Evolutionary conservation across 2,329 filamentous ascomycete species (phyloP).

Genomic region (Pseudogymnoascus sp.): DNA sequence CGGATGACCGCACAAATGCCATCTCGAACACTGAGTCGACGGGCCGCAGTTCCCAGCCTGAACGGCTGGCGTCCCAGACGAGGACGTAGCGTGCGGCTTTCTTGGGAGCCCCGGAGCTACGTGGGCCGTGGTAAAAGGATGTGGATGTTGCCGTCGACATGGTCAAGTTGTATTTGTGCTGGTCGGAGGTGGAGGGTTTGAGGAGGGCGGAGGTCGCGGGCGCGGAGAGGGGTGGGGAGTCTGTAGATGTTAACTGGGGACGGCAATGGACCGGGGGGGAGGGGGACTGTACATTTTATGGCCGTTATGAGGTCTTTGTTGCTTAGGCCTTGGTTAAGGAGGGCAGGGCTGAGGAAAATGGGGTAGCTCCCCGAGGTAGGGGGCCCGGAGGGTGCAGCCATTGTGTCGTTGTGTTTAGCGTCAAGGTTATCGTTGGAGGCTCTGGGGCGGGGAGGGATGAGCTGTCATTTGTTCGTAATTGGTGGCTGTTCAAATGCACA

Average conservation of each 20-base stretch:
- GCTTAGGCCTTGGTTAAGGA: neutral
- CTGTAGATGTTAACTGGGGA: neutral
- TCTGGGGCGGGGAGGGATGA: neutral
- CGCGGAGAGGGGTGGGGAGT: constrained; percentile 39
- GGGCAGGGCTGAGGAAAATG: constrained; percentile 1
- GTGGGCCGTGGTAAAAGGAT: constrained; percentile 47
- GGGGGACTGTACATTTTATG: neutral
- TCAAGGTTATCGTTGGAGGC: neutral
- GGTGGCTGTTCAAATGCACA: neutral
- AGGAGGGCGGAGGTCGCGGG: constrained; percentile 36
- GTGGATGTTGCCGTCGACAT: constrained; percentile 48
- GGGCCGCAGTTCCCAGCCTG: constrained; percentile 74
- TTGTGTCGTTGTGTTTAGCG: neutral
- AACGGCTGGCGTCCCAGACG: constrained; percentile 65
- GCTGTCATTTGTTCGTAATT: neutral
- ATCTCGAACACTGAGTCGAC: constrained; percentile 78
- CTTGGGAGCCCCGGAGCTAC: constrained; percentile 37
- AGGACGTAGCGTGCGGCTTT: constrained; percentile 48
- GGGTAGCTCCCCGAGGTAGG: neutral
- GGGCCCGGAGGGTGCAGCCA: constrained; percentile 1
- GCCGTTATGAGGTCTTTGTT: neutral
- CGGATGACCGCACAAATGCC: constrained; percentile 58
- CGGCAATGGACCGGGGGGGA: too few relatives aligned
- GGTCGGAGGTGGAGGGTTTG: constrained; percentile 37
- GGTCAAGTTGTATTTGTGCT: constrained; percentile 38